Base-by-base conservation (phyloP, 2,329 filamentous ascomycete species). In the Mycosphaerelloides madeirae region DNA sequence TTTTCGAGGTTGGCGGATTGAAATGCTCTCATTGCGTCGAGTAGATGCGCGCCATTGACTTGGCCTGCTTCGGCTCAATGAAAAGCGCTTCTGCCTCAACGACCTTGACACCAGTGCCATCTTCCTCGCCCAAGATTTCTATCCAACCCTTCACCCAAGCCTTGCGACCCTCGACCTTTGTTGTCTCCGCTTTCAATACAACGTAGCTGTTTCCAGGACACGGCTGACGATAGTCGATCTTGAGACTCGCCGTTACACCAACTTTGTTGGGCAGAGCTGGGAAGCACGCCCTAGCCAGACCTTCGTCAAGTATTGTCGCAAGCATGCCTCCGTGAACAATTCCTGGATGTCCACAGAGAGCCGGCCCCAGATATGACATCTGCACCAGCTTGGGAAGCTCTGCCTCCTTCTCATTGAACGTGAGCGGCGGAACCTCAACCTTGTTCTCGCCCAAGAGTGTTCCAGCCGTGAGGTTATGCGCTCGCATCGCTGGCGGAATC, bases 281-380 rank as follows among this genome's bases (percentile, higher is more conserved):
- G 67, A 97, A 95, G 62, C 87, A 94, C 66, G 87, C 94, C 43
- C 88, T 77, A 25, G 86, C 91, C 33, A 97, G 72, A 0, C 87
- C 88, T 66, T 97, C 91, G 62, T 97, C 91, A 41, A 97, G 72
- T 64, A 97, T 77, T 11, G 91, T 96, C n/a, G 91, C 91, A 44
- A 97, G 72, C 53, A 95, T 71, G 0, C 91, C 91, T 39, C 91
- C 91, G 65, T 97, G 93, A 6, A 96, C 79, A 50, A 97, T 87
- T 2, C 86, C 88, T 5, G 87, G 86, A 65, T 97, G 90, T 1
- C 91, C 91, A 63, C 88, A 96, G 31, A 97, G 72, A 57, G 87
- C 82, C 2, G 76, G 69, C 2, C 91, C 91, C 0, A 95, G 75
- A 62, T 90, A 90, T 41, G 83, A 77, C 32, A 97, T 77, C 12